These are phyloP conservation scores for Tulasnella sp. DNA, from an alignment of 768 basidiomycete species.

Conservation along the genomic window DNA sequence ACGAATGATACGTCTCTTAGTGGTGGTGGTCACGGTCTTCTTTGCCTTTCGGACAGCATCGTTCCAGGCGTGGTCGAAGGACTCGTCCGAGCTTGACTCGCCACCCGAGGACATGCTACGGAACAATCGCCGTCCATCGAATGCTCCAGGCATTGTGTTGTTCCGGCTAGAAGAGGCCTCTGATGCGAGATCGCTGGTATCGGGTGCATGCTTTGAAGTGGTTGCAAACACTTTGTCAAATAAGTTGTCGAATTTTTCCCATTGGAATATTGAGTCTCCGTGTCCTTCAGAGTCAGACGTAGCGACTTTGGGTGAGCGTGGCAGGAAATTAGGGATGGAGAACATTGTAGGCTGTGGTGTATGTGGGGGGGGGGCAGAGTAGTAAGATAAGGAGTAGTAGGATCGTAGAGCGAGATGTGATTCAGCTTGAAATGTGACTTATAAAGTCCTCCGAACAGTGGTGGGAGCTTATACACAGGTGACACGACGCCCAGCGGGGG, in stretches of 20 bases:
- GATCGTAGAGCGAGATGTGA: not conserved
- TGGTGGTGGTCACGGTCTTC: slow-evolving; percentile 24
- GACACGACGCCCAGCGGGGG: not conserved
- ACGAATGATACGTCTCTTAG: slow-evolving; percentile 23
- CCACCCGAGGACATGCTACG: slow-evolving; percentile 2
- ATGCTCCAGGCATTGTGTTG: slow-evolving; percentile 16
- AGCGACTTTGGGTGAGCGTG: not conserved
- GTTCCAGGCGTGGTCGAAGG: slow-evolving; percentile 21
- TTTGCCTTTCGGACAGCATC: slow-evolving; percentile 15
- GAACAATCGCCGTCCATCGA: slow-evolving; percentile 4
- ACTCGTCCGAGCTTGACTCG: slow-evolving; percentile 16
- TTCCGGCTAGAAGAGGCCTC: not conserved
- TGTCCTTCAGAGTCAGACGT: not conserved
- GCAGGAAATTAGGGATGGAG: not conserved
- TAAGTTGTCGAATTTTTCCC: slow-evolving; percentile 25
- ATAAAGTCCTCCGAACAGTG: not conserved
- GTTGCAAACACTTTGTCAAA: slow-evolving; percentile 23
- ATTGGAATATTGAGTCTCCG: slow-evolving; percentile 17
- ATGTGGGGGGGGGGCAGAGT: not conserved
- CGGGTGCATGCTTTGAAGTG: slow-evolving; percentile 6
- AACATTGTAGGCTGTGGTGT: not conserved
- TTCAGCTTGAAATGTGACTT: not conserved
- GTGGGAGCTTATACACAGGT: slow-evolving; percentile 5
- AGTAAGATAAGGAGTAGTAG: not conserved
- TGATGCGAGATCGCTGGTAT: not conserved